These are phyloP conservation scores for Suillus hirtellus DNA, from an alignment of 768 basidiomycete species.

Conservation along the genomic window DNA sequence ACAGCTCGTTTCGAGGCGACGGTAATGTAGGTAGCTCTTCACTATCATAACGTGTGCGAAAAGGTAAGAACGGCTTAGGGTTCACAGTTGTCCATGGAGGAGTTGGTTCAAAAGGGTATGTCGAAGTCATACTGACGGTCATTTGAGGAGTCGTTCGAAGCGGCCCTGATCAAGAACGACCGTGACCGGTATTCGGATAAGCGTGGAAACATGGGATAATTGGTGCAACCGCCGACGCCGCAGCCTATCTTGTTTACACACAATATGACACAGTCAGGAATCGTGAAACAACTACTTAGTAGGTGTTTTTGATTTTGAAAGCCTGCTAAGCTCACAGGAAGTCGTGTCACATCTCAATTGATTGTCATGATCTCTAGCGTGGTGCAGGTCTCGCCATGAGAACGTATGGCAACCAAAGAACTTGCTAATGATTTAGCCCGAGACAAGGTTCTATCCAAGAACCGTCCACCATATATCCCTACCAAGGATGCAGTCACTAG, in stretches of 20 bases:
- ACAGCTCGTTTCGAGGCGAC: conserved; percentile 20
- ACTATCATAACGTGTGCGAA: conserved; percentile 13
- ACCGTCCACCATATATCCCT: not conserved
- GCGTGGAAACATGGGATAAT: not conserved
- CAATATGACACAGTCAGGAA: not conserved
- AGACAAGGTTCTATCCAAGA: not conserved
- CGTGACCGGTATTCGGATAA: not conserved
- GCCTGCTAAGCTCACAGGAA: not conserved
- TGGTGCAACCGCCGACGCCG: not conserved
- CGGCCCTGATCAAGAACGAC: not conserved
- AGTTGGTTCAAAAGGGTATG: conserved; percentile 23
- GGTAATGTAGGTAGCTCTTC: conserved; percentile 21
- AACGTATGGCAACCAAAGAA: not conserved
- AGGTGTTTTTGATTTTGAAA: not conserved
- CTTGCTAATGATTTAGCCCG: not conserved
- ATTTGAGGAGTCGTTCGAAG: not conserved
- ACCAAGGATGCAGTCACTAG: not conserved
- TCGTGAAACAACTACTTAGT: not conserved
- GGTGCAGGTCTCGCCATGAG: not conserved
- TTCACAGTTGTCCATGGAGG: conserved; percentile 22
- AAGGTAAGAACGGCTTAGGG: conserved; percentile 24
- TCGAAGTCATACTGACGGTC: conserved; percentile 4
- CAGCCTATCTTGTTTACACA: not conserved
- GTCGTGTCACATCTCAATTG: not conserved
- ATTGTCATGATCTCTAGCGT: not conserved